A percentile compares a stretch with the other conserved stretches of the same genome.
Evolutionary conservation across 768 basidiomycete genomes (phyloP).

Genomic region (Imleria badia): DNA sequence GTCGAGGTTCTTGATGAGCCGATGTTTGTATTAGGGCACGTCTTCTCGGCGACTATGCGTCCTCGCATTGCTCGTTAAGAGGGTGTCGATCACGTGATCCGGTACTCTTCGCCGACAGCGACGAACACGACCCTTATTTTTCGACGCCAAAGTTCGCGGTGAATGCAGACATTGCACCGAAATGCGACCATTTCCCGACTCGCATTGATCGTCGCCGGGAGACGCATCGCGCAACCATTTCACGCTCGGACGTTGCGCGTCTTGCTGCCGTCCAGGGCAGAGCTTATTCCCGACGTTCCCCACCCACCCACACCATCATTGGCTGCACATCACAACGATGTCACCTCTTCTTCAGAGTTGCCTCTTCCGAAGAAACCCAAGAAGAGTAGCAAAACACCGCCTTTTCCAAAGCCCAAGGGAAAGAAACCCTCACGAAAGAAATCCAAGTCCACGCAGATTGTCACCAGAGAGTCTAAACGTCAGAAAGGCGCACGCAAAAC

Average conservation of each 20-base stretch:
- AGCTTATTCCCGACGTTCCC: not conserved
- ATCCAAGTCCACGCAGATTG: not conserved
- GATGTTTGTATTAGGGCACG: conserved; percentile 68
- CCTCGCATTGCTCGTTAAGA: no score
- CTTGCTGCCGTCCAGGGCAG: not conserved
- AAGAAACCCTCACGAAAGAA: conserved; percentile 6
- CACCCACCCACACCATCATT: not conserved
- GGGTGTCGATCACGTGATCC: conserved; percentile 11
- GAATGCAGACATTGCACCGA: conserved; percentile 7
- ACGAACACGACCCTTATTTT: no score
- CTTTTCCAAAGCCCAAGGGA: not conserved
- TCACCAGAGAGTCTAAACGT: not conserved
- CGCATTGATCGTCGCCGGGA: conserved; percentile 13
- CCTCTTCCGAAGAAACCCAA: not conserved
- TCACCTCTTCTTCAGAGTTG: not conserved
- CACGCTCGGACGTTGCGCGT: conserved; percentile 10
- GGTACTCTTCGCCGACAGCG: no score
- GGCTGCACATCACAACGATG: not conserved
- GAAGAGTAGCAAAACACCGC: not conserved
- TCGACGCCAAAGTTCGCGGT: no score
- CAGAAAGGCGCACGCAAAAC: conserved; percentile 2
- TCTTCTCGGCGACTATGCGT: no score
- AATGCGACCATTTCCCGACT: conserved; percentile 7
- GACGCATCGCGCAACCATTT: conserved; percentile 19
- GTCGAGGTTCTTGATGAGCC: conserved; percentile 74